phyloP scores from a whole-genome alignment of 2,329 filamentous ascomycete species.

The Ceratocystis ficicola region DNA sequence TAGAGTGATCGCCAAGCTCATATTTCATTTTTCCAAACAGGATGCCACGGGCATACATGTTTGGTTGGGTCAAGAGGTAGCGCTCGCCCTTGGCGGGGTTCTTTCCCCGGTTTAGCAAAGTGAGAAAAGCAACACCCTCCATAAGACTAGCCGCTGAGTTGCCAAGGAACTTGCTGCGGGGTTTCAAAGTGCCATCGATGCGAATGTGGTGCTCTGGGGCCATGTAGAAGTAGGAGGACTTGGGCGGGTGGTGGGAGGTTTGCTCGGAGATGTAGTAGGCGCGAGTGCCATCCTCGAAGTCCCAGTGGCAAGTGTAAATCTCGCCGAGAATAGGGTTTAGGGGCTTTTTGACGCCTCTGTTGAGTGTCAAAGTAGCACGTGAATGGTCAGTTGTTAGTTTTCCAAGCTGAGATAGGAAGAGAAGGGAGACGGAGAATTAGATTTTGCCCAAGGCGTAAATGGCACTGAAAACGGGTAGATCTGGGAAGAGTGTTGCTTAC shows the following conservation, averaged over 20 bases:
- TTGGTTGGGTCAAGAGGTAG: conserved; percentile 93
- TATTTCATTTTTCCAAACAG: conserved; percentile 99
- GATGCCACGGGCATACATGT: conserved; percentile 97
- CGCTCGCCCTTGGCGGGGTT: conserved; percentile 57
- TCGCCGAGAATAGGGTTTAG: conserved; percentile 94
- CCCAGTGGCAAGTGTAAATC: conserved; percentile 91
- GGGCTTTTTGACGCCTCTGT: conserved; percentile 91
- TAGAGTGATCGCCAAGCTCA: conserved; percentile 91
- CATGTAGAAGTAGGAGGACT: conserved; percentile 99
- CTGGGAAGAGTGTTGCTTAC: conserved; percentile 41
- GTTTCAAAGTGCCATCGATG: conserved; percentile 91
- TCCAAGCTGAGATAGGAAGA: too few relatives aligned
- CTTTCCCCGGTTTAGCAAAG: conserved; percentile 64
- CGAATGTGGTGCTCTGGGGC: conserved; percentile 85
- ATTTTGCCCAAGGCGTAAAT: neutral
- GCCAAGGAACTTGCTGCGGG: conserved; percentile 84
- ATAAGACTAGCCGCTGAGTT: conserved; percentile 97
- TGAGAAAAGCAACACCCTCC: conserved; percentile 87
- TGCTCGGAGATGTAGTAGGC: conserved; percentile 97
- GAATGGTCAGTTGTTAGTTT: conserved; percentile 16
- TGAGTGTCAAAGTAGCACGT: conserved; percentile 7
- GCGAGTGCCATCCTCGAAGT: conserved; percentile 68
- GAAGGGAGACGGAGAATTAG: neutral
- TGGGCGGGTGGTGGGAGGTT: conserved; percentile 94
- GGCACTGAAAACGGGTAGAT: neutral